Percentiles rank a stretch among this genome's conserved stretches.
phyloP scores from a whole-genome alignment of 306 rosid species.

The Inga laurina region DNA sequence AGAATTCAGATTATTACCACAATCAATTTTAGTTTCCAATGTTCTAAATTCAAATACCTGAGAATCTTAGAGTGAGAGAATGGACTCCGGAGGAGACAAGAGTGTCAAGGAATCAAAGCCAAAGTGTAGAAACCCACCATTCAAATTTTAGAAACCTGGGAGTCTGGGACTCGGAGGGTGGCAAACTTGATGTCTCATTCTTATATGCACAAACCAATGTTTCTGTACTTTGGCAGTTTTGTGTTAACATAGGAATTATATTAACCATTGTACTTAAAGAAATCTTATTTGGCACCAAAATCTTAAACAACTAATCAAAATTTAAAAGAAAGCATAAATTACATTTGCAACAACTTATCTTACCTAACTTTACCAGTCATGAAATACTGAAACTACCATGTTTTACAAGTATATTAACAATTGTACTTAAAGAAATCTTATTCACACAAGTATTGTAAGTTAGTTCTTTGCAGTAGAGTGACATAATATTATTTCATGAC shows the following conservation, averaged over 20 bases:
- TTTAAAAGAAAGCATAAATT: background rate
- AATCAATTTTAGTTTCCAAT: too few species aligned
- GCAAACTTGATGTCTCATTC: slow-evolving; percentile 76
- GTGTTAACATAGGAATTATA: slow-evolving; percentile 8
- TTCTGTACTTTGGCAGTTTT: too few species aligned
- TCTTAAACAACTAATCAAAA: background rate
- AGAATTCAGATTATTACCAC: too few species aligned
- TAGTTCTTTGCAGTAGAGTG: background rate
- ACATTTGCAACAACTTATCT: background rate
- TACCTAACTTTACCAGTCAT: background rate
- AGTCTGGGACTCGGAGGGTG: too few species aligned
- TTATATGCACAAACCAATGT: slow-evolving; percentile 86
- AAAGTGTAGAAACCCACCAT: too few species aligned
- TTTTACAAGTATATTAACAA: slow-evolving; percentile 9
- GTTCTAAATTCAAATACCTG: too few species aligned
- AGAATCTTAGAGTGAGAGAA: too few species aligned
- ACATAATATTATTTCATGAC: too few species aligned
- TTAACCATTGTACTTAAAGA: too few species aligned
- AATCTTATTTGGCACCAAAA: background rate
- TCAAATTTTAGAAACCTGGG: too few species aligned
- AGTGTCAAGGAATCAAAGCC: too few species aligned
- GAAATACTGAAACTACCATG: background rate
- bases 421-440: slow-evolving; percentile 9
- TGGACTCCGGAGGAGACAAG: too few species aligned
- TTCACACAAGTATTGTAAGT: slow-evolving; percentile 3